These are phyloP conservation scores for Alternaria rosae DNA, from an alignment of 2,329 filamentous ascomycete genomes.

Conservation along the genomic window DNA sequence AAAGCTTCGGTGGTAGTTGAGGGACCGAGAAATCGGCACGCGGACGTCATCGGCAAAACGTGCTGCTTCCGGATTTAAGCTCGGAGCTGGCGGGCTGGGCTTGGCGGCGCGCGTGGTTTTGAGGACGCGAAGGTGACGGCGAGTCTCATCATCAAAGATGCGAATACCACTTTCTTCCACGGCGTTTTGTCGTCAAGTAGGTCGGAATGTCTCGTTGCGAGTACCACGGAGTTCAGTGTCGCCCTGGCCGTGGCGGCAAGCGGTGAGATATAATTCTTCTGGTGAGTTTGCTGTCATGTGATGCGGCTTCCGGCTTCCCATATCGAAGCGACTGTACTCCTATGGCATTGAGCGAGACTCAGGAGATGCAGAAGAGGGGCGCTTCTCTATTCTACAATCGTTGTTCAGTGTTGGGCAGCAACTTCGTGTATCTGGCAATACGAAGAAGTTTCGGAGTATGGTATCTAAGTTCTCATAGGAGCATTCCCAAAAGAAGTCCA, in stretches of 20 bases:
- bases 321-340: background rate
- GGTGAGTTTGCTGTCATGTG: conserved; percentile 45
- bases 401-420: background rate
- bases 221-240: conserved; percentile 13
- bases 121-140: conserved; percentile 19
- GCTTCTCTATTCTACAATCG: background rate
- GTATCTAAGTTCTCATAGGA: conserved; percentile 27
- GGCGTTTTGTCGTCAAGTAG: conserved; percentile 33
- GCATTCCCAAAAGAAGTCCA: conserved; percentile 51
- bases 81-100: conserved; percentile 21
- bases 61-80: conserved; percentile 27
- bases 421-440: accelerated
- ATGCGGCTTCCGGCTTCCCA: conserved; percentile 8
- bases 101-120: conserved; percentile 37
- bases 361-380: background rate
- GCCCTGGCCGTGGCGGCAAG: conserved; percentile 22
- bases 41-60: conserved; percentile 38
- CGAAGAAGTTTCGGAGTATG: background rate
- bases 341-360: background rate
- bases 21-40: conserved; percentile 26
- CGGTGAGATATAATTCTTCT: conserved; percentile 41
- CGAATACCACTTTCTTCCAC: conserved; percentile 30
- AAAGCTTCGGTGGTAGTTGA: conserved; percentile 34
- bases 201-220: conserved; percentile 8
- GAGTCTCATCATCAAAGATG: conserved; percentile 29